A percentile compares a stretch with the other conserved stretches of the same genome.
phyloP scores from a whole-genome alignment of 108 stramenopile species.

The Fragilariopsis cylindrus region DNA sequence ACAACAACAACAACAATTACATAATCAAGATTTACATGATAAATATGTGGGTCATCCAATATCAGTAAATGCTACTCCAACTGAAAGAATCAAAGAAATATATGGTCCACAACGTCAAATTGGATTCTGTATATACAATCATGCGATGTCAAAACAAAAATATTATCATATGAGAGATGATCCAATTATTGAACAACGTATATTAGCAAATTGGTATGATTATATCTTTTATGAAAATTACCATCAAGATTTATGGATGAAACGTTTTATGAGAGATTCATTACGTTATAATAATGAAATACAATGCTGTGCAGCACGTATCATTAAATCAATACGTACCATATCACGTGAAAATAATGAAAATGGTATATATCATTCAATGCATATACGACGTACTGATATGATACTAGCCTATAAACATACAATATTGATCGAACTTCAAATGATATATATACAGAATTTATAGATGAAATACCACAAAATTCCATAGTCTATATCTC shows the following conservation, averaged over 20 bases:
- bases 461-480: conserved; percentile 54
- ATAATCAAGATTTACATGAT: conserved; percentile 15
- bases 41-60: conserved; percentile 44
- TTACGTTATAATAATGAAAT: conserved; percentile 84
- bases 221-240: conserved; percentile 87
- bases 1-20: not conserved
- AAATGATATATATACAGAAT: conserved; percentile 64
- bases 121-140: conserved; percentile 71
- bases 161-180: conserved; percentile 73
- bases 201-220: conserved; percentile 86
- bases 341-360: conserved; percentile 30
- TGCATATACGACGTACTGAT: conserved; percentile 81
- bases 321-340: not conserved
- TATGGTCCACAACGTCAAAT: conserved; percentile 44
- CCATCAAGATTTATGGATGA: conserved; percentile 76
- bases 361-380: conserved; percentile 64
- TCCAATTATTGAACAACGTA: conserved; percentile 36
- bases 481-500: conserved; percentile 56
- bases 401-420: conserved; percentile 27
- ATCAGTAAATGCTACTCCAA: conserved; percentile 54
- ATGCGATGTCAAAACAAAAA: conserved; percentile 56
- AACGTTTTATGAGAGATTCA: conserved; percentile 87
- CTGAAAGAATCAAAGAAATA: conserved; percentile 62
- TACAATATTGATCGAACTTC: conserved; percentile 42
- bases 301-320: conserved; percentile 75